Conservation (phyloP, 352 stramenopile species). For the Phytophthora lateralis region DNA sequence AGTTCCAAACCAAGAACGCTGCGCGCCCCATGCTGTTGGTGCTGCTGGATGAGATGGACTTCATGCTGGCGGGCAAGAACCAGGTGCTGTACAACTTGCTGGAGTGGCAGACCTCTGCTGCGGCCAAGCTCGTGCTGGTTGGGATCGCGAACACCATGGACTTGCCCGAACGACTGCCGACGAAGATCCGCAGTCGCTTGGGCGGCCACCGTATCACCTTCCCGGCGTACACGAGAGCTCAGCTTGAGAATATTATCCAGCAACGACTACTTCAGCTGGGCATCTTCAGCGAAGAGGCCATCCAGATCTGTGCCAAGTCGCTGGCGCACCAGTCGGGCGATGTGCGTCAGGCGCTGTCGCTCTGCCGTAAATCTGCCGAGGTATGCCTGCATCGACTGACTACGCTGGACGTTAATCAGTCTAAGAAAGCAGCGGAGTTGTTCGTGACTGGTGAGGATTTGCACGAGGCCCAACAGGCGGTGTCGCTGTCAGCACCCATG, state of each 20-base stretch:
- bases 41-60: slow-evolving; percentile 82
- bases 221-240: slow-evolving; percentile 59
- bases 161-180: slow-evolving; percentile 67
- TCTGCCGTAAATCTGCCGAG: slow-evolving; percentile 70
- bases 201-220: slow-evolving; percentile 75
- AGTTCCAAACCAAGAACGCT: slow-evolving; percentile 48
- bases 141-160: slow-evolving; percentile 87
- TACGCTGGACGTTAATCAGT: not conserved
- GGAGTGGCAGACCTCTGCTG: slow-evolving; percentile 64
- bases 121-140: slow-evolving; percentile 70
- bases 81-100: slow-evolving; percentile 83
- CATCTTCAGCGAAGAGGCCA: slow-evolving; percentile 65
- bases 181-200: slow-evolving; percentile 73
- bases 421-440: slow-evolving; percentile 13
- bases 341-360: slow-evolving; percentile 64
- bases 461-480: slow-evolving; percentile 50
- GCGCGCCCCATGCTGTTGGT: slow-evolving; percentile 59
- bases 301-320: slow-evolving; percentile 71
- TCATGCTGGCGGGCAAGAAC: slow-evolving; percentile 75
- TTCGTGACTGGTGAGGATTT: slow-evolving; percentile 64
- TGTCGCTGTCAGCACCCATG: slow-evolving; percentile 62
- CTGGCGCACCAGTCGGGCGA: slow-evolving; percentile 73
- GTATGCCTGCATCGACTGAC: slow-evolving; percentile 54
- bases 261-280: slow-evolving; percentile 59
- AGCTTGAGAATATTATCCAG: slow-evolving; percentile 72